A percentile compares a stretch with the other conserved stretches of the same genome.
phyloP scores from a whole-genome alignment of 306 rosid species.

The Dicorynia guianensis region DNA sequence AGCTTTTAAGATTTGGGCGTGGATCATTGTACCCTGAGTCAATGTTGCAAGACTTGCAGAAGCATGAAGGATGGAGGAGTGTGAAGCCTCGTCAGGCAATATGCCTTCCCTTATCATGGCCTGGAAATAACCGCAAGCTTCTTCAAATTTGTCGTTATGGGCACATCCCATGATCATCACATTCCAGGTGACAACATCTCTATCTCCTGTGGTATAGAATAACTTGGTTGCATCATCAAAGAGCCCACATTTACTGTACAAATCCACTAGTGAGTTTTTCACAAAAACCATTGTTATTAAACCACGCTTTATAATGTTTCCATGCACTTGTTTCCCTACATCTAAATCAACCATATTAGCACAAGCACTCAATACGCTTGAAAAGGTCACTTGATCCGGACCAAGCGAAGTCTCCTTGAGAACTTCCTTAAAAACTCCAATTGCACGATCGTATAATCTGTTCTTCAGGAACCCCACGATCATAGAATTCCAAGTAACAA shows the following conservation, averaged over 20 bases:
- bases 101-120: conserved; percentile 58
- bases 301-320: conserved; percentile 55
- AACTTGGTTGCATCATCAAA: conserved; percentile 53
- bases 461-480: conserved; percentile 61
- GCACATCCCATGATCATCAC: conserved; percentile 58
- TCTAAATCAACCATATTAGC: conserved; percentile 48
- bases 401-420: conserved; percentile 28
- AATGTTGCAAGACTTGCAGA: conserved; percentile 58
- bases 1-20: conserved; percentile 55
- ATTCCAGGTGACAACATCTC: conserved; percentile 68
- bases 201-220: conserved; percentile 52
- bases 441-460: conserved; percentile 46
- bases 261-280: conserved; percentile 62
- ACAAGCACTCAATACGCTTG: conserved; percentile 63
- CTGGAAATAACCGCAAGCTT: conserved; percentile 56
- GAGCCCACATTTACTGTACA: conserved; percentile 60
- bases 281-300: conserved; percentile 52
- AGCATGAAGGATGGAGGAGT: conserved; percentile 64
- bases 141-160: conserved; percentile 52
- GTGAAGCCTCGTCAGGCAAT: conserved; percentile 62
- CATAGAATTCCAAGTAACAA: conserved; percentile 66
- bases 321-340: conserved; percentile 70
- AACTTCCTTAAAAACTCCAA: conserved; percentile 50
- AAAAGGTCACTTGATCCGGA: conserved; percentile 64
- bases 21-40: conserved; percentile 58